phyloP scores from a whole-genome alignment of 768 basidiomycete species.

The Pulveroboletus sp. region DNA sequence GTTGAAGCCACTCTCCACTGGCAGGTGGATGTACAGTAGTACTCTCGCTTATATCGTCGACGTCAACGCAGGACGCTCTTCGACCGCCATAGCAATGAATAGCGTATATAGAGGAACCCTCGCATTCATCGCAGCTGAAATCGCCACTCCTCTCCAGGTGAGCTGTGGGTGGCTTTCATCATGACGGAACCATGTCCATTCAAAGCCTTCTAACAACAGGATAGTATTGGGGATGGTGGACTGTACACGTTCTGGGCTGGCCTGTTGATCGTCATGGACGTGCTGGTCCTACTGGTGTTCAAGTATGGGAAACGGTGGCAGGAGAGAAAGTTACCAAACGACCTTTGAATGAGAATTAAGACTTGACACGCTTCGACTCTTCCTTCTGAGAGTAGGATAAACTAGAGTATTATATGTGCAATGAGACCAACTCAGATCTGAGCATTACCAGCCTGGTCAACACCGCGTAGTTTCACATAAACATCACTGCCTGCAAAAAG shows the following conservation, averaged over 20 bases:
- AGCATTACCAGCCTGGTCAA: conserved; percentile 50
- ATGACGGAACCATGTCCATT: neutral
- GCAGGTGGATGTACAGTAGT: conserved; percentile 55
- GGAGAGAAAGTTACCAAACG: conserved; percentile 30
- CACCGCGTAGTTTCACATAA: conserved; percentile 49
- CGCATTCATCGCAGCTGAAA: conserved; percentile 68
- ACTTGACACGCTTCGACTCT: neutral
- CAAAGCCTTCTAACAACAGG: conserved; percentile 9
- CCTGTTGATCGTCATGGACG: conserved; percentile 47
- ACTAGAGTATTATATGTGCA: neutral
- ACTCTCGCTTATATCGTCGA: conserved; percentile 85
- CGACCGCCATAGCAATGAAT: conserved; percentile 71
- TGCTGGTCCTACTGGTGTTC: conserved; percentile 53
- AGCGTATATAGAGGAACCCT: conserved; percentile 65
- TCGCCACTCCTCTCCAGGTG: conserved; percentile 70
- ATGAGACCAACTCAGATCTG: conserved; percentile 32
- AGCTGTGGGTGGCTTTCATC: neutral
- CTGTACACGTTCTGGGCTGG: conserved; percentile 41
- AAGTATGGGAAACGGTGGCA: conserved; percentile 61
- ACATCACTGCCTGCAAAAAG: conserved; percentile 42
- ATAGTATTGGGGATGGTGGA: conserved; percentile 28
- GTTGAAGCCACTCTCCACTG: neutral
- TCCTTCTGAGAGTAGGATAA: conserved; percentile 1
- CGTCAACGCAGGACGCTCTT: conserved; percentile 76
- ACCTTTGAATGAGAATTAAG: neutral